A percentile compares a stretch with the other conserved stretches of the same genome.
These are phyloP conservation scores for Chenopodium album DNA, from an alignment of 148 eudicot genomes.

Conservation along the genomic window DNA sequence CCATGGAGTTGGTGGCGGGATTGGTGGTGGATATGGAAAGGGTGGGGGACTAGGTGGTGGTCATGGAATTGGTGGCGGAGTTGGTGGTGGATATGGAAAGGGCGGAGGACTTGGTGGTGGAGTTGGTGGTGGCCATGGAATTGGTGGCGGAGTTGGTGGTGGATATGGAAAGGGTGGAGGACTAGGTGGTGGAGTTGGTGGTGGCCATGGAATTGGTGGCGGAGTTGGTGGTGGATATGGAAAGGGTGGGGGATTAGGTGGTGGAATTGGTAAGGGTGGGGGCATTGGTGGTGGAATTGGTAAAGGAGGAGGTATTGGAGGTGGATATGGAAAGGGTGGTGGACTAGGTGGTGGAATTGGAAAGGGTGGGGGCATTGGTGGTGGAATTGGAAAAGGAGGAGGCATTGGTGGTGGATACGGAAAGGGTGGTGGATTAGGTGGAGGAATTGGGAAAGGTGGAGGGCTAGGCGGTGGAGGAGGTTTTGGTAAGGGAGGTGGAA, in stretches of 20 bases:
- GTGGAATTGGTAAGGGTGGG: conserved; percentile 25
- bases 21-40: conserved; percentile 15
- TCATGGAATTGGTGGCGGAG: conserved; percentile 14
- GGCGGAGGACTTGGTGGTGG: conserved; percentile 31
- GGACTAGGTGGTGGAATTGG: conserved; percentile 33
- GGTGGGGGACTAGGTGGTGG: conserved; percentile 28
- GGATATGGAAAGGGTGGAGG: conserved; percentile 26
- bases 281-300: conserved; percentile 26
- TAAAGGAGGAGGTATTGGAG: conserved; percentile 19
- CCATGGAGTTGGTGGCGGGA: conserved; percentile 19
- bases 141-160: conserved; percentile 22
- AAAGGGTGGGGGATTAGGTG: conserved; percentile 17
- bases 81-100: conserved; percentile 22
- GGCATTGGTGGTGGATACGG: conserved; percentile 34
- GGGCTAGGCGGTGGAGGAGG: conserved; percentile 29
- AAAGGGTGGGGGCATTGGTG: conserved; percentile 26
- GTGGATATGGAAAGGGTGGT: conserved; percentile 27
- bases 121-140: conserved; percentile 20
- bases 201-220: conserved; percentile 23
- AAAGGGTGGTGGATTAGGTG: conserved; percentile 24
- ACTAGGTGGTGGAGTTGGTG: conserved; percentile 27
- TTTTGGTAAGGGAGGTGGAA: conserved; percentile 22
- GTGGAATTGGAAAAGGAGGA: conserved; percentile 29
- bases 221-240: conserved; percentile 25
- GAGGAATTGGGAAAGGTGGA: conserved; percentile 28